phyloP scores from a whole-genome alignment of 495 filamentous ascomycete species.

The Chaetomium tenue region DNA sequence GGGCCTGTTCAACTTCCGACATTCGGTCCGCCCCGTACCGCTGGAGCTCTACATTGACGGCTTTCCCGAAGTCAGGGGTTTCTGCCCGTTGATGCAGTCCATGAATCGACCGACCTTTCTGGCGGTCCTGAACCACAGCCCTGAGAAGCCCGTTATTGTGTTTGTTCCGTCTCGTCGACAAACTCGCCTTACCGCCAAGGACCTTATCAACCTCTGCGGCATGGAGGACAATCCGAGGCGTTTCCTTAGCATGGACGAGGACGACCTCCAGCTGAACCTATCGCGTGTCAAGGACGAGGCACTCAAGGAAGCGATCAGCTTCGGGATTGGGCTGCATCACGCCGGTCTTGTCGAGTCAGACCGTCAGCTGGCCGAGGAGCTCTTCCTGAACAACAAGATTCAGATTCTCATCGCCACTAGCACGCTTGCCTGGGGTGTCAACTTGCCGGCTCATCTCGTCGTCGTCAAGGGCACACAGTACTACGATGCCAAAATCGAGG shows the following conservation, averaged over 20 bases:
- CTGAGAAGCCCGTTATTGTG: slow-evolving; percentile 95
- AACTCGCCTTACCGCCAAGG: slow-evolving; percentile 90
- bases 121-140: slow-evolving; percentile 92
- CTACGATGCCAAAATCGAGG: slow-evolving; percentile 97
- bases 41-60: slow-evolving; percentile 96
- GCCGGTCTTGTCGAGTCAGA: slow-evolving; percentile 95
- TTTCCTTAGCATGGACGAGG: slow-evolving; percentile 90
- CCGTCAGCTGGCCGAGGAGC: slow-evolving; percentile 82
- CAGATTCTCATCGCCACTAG: slow-evolving; percentile 96
- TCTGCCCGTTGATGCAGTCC: slow-evolving; percentile 96
- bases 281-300: slow-evolving; percentile 87
- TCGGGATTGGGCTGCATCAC: slow-evolving; percentile 96
- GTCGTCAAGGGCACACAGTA: slow-evolving; percentile 98
- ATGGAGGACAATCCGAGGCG: slow-evolving; percentile 97
- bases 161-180: slow-evolving; percentile 96
- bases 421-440: slow-evolving; percentile 97
- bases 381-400: slow-evolving; percentile 97
- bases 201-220: slow-evolving; percentile 94
- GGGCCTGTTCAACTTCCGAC: slow-evolving; percentile 95
- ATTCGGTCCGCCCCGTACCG: slow-evolving; percentile 95
- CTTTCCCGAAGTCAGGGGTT: slow-evolving; percentile 91
- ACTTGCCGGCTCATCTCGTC: slow-evolving; percentile 93
- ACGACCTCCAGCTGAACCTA: slow-evolving; percentile 83
- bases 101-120: slow-evolving; percentile 99
- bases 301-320: slow-evolving; percentile 84